These are phyloP conservation scores for Leccinum fibrillosum DNA, from an alignment of 768 basidiomycete species.

Conservation along the genomic window DNA sequence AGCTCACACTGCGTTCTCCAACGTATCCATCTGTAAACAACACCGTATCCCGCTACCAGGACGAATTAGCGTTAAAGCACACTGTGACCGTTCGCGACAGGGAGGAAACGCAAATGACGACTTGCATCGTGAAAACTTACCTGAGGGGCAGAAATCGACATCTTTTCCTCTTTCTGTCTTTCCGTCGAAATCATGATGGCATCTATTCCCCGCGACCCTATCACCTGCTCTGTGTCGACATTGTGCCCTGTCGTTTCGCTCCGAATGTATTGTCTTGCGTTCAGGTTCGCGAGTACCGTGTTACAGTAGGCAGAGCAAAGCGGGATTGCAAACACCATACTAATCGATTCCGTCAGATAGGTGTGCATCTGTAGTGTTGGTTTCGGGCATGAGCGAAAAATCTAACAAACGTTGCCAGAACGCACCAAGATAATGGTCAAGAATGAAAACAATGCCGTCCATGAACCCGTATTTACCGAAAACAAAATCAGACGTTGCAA, in stretches of 20 bases:
- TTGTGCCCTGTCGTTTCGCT: not conserved
- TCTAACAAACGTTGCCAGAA: not conserved
- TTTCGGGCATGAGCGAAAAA: not conserved
- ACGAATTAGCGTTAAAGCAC: not conserved
- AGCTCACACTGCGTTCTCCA: not conserved
- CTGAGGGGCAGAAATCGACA: not conserved
- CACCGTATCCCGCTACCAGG: not conserved
- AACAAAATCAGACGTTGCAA: slow-evolving; percentile 13
- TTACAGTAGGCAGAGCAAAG: slow-evolving; percentile 14
- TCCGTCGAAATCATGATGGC: not conserved
- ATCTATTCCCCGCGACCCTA: not conserved
- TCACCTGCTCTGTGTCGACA: not conserved
- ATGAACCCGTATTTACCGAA: slow-evolving; percentile 34
- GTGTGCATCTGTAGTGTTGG: not conserved
- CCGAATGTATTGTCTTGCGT: slow-evolving; percentile 7
- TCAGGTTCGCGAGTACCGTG: slow-evolving; percentile 16
- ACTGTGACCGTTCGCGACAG: not conserved
- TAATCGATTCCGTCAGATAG: not conserved
- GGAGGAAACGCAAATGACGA: not conserved
- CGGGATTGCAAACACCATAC: not conserved
- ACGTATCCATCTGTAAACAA: not conserved
- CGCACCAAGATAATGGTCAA: slow-evolving; percentile 25
- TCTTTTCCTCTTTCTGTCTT: not conserved
- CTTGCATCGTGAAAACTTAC: not conserved
- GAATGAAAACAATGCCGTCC: slow-evolving; percentile 48